phyloP scores from a whole-genome alignment of 1,284 basidiomycete species.

The Apiotrichum gamsii region DNA sequence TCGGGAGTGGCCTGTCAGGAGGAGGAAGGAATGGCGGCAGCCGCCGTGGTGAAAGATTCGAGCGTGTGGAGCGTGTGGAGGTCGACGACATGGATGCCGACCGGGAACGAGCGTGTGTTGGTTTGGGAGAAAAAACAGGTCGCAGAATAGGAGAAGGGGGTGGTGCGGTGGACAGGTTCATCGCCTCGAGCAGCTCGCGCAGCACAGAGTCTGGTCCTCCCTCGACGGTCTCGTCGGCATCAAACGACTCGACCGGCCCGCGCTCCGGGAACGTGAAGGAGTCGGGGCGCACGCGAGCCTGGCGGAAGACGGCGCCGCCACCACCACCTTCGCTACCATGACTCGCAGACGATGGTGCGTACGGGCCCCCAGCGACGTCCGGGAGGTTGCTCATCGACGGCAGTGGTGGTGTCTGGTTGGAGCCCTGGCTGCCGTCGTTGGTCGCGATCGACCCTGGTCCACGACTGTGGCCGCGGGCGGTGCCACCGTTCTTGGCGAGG shows the following conservation, averaged over 20 bases:
- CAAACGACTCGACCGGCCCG: too few species aligned
- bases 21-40: slow-evolving; percentile 12
- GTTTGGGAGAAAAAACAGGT: too few species aligned
- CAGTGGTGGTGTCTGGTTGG: slow-evolving; percentile 2
- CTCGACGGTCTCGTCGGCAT: too few species aligned
- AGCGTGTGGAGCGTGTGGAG: not conserved
- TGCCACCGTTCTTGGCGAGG: slow-evolving; percentile 47
- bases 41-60: not conserved
- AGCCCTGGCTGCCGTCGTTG: slow-evolving; percentile 9
- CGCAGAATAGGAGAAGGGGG: not conserved
- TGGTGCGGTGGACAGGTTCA: slow-evolving; percentile 4
- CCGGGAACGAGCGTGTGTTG: too few species aligned
- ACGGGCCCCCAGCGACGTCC: not conserved
- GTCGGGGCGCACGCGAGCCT: slow-evolving; percentile 20
- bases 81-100: too few species aligned
- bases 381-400: not conserved
- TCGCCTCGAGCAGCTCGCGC: slow-evolving; percentile 4
- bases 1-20: slow-evolving; percentile 9
- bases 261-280: slow-evolving; percentile 23
- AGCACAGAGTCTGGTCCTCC: not conserved
- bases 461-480: slow-evolving; percentile 1
- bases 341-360: not conserved
- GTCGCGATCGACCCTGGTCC: slow-evolving; percentile 9
- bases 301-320: not conserved
- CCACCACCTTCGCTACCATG: not conserved